These are phyloP conservation scores for Wallacemonas sp. DNA, from an alignment of 208 protist species.

Conservation along the genomic window DNA sequence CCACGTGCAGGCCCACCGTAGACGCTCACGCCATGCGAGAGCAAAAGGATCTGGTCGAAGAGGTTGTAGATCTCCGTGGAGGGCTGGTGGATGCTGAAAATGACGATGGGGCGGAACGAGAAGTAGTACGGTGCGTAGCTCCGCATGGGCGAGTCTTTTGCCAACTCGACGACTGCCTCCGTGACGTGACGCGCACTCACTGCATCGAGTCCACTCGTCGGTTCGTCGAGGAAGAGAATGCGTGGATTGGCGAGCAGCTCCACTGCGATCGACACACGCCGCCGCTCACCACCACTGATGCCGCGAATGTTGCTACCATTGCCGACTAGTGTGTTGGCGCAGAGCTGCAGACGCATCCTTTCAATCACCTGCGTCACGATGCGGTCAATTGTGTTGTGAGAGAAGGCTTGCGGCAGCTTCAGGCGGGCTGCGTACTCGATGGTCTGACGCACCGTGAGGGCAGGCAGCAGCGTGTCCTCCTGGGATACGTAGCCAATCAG, in stretches of 20 bases:
- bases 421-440: conserved; percentile 88
- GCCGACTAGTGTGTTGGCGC: conserved; percentile 78
- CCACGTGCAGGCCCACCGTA: conserved; percentile 80
- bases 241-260: conserved; percentile 90
- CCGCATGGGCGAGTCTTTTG: conserved; percentile 82
- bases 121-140: conserved; percentile 84
- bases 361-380: conserved; percentile 75
- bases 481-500: conserved; percentile 92
- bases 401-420: conserved; percentile 87
- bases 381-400: conserved; percentile 51
- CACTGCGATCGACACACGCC: conserved; percentile 91
- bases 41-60: conserved; percentile 88
- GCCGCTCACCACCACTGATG: conserved; percentile 91
- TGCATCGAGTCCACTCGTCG: conserved; percentile 88
- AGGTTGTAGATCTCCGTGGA: conserved; percentile 86
- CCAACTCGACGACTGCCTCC: conserved; percentile 79
- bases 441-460: conserved; percentile 85
- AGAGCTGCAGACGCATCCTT: conserved; percentile 68
- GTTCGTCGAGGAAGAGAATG: conserved; percentile 92
- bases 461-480: conserved; percentile 89
- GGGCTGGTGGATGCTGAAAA: conserved; percentile 93
- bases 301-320: conserved; percentile 69
- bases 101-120: conserved; percentile 85
- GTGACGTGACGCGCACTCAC: conserved; percentile 81
- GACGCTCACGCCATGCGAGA: conserved; percentile 79